These are phyloP conservation scores for Saksenaea oblongispora DNA, from an alignment of 371 early-diverging fungal genomes.

Conservation along the genomic window DNA sequence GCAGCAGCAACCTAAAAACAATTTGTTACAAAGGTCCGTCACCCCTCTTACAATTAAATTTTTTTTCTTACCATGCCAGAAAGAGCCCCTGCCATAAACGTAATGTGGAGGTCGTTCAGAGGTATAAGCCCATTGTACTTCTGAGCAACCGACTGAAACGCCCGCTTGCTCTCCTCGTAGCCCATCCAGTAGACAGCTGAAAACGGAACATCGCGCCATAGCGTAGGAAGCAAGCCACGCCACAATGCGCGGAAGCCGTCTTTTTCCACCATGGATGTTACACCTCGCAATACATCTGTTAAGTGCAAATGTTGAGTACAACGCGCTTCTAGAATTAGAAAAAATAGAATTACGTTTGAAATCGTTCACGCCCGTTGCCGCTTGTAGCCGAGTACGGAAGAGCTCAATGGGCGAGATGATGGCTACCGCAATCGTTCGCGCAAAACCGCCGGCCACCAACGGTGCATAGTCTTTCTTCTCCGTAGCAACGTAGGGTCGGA, in stretches of 20 bases:
- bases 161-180: conserved; percentile 71
- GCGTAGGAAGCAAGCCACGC: conserved; percentile 87
- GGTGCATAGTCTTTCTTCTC: conserved; percentile 53
- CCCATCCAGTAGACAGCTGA: conserved; percentile 90
- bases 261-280: conserved; percentile 59
- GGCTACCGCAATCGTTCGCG: conserved; percentile 81
- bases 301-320: not conserved
- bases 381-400: conserved; percentile 88
- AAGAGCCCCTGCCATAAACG: conserved; percentile 73
- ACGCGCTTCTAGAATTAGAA: not conserved
- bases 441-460: conserved; percentile 77
- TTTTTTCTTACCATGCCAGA: conserved; percentile 65
- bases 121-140: conserved; percentile 1
- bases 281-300: conserved; percentile 58
- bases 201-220: conserved; percentile 96
- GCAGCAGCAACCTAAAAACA: conserved; percentile 75
- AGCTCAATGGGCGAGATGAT: conserved; percentile 90
- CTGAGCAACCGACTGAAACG: not conserved
- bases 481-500: conserved; percentile 12
- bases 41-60: not conserved
- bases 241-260: conserved; percentile 73
- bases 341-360: conserved; percentile 36
- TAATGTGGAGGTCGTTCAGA: conserved; percentile 42
- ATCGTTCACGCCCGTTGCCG: conserved; percentile 50
- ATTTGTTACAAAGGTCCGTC: too few species aligned